Conservation (phyloP, 768 basidiomycete genomes). For the Mrakia frigida region DNA sequence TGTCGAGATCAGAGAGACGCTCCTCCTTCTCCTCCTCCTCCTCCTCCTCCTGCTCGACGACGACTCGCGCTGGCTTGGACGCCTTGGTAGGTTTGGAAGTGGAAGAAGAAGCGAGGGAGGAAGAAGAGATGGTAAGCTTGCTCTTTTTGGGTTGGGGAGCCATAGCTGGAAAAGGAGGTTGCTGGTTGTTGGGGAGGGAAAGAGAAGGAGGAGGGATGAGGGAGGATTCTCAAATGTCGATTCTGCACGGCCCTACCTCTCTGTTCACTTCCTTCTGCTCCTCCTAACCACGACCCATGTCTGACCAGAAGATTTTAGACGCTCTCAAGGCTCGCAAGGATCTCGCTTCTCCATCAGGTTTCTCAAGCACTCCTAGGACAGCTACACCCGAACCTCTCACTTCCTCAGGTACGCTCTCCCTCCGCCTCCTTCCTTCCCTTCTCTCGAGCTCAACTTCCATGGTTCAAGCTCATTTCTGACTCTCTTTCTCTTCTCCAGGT, state of each 20-base stretch:
- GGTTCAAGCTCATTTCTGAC: background rate
- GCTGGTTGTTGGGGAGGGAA: background rate
- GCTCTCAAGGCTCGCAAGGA: background rate
- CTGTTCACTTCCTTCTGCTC: background rate
- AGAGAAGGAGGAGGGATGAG: background rate
- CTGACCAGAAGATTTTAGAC: background rate
- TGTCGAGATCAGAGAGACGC: slow-evolving; percentile 25
- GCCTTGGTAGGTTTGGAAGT: slow-evolving; percentile 13
- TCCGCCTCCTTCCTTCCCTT: background rate
- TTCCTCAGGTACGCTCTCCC: background rate
- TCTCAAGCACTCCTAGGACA: background rate
- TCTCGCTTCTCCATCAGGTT: background rate
- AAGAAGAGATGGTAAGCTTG: slow-evolving; percentile 29
- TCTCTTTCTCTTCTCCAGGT: slow-evolving; percentile 19
- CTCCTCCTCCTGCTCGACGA: background rate
- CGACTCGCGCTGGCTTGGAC: background rate
- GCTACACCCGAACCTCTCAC: slow-evolving; percentile 10
- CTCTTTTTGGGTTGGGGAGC: slow-evolving; percentile 28
- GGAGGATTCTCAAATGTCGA: too few species aligned
- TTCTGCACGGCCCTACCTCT: too few species aligned
- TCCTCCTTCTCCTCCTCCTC: slow-evolving; percentile 16
- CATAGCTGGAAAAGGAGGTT: slow-evolving; percentile 4
- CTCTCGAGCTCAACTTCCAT: background rate
- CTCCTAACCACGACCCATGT: background rate
- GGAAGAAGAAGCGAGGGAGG: background rate